Evolutionary conservation across 2,329 filamentous ascomycete genomes (phyloP).

Genomic region (Alternaria alternata): DNA sequence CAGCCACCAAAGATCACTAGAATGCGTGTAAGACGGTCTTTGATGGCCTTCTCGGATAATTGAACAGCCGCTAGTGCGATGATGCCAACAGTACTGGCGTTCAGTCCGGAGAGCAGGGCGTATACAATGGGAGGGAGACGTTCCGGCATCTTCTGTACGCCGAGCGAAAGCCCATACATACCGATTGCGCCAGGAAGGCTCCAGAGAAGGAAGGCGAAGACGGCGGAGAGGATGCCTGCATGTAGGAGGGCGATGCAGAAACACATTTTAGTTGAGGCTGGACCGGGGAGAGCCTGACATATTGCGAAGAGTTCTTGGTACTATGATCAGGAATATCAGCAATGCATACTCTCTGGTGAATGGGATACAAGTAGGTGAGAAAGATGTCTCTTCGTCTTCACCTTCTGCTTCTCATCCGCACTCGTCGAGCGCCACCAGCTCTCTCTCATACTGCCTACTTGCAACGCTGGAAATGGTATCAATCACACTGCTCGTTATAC

Average conservation of each 20-base stretch:
- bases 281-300: conserved; percentile 72
- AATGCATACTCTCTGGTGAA: neutral
- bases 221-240: conserved; percentile 64
- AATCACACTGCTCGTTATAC: neutral
- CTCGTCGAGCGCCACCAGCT: neutral
- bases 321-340: conserved; percentile 46
- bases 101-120: conserved; percentile 74
- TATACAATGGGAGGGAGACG: conserved; percentile 70
- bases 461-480: neutral
- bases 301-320: conserved; percentile 78
- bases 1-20: conserved; percentile 70
- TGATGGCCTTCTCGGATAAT: conserved; percentile 72
- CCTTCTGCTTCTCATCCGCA: neutral
- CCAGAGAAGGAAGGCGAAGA: conserved; percentile 71
- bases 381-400: neutral
- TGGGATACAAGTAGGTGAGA: no score
- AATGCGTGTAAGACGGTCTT: conserved; percentile 68
- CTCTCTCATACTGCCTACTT: neutral
- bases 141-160: conserved; percentile 67
- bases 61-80: conserved; percentile 74
- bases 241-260: conserved; percentile 73
- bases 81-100: conserved; percentile 75
- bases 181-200: conserved; percentile 74
- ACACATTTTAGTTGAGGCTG: conserved; percentile 74
- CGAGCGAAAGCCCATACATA: conserved; percentile 73